Percentiles rank a stretch among this genome's conserved stretches.
Evolutionary conservation across 176 grass and related monocot genomes (phyloP).

Genomic region (Oryza australiensis): DNA sequence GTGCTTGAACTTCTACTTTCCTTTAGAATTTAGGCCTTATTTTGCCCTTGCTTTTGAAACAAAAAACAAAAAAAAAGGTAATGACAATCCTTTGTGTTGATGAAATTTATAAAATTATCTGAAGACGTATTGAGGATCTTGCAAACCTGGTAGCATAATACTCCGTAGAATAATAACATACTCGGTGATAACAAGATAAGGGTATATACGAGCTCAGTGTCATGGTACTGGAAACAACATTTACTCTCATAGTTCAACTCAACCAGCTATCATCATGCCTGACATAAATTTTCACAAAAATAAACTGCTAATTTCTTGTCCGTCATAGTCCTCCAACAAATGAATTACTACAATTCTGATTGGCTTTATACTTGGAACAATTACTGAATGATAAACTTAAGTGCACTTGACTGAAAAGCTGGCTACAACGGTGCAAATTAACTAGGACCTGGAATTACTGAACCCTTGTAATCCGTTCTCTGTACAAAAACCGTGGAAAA

Average conservation of each 20-base stretch:
- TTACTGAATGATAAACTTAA: not conserved
- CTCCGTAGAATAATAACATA: too few species aligned
- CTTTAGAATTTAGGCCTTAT: too few species aligned
- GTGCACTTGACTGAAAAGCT: not conserved
- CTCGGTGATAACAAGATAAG: too few species aligned
- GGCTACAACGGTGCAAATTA: not conserved
- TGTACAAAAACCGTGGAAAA: not conserved
- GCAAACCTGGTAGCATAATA: too few species aligned
- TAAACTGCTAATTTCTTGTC: not conserved
- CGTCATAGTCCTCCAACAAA: not conserved
- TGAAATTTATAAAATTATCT: too few species aligned
- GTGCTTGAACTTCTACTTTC: too few species aligned
- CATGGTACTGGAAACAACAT: not conserved
- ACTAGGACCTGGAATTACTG: not conserved
- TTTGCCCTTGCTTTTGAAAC: too few species aligned
- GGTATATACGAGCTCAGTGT: not conserved
- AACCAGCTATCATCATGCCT: not conserved
- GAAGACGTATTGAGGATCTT: too few species aligned
- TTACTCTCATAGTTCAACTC: not conserved
- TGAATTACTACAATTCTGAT: not conserved
- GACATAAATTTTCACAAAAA: too few species aligned
- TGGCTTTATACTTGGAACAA: not conserved
- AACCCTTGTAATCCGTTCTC: not conserved
- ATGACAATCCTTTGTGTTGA: too few species aligned
- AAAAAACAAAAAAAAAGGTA: too few species aligned